Evolutionary conservation across 345 rosid species (phyloP).

Genomic region (Hirschfeldia incana): DNA sequence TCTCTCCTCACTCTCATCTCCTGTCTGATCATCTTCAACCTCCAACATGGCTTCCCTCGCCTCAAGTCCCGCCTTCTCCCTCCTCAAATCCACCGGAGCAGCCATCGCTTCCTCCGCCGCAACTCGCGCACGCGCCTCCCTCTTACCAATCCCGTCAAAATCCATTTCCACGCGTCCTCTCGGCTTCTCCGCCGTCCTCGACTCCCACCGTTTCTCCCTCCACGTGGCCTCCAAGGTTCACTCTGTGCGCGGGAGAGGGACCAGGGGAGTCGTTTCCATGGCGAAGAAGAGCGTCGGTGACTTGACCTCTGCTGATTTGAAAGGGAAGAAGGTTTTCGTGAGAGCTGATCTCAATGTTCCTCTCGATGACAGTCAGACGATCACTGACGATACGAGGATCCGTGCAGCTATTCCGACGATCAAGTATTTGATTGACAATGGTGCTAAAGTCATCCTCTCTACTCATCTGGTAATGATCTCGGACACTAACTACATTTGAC

Average conservation of each 20-base stretch:
- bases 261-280: constrained; percentile 62
- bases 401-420: constrained; percentile 94
- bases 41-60: constrained; percentile 66
- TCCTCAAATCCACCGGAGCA: constrained; percentile 51
- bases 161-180: constrained; percentile 44
- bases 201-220: constrained; percentile 45
- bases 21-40: not conserved
- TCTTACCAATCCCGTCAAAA: constrained; percentile 44
- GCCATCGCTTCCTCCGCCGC: constrained; percentile 21
- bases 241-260: constrained; percentile 38
- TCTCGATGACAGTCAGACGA: constrained; percentile 77
- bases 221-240: constrained; percentile 54
- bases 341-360: constrained; percentile 94
- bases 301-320: constrained; percentile 64
- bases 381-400: constrained; percentile 87
- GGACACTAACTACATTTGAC: not conserved
- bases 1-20: constrained; percentile 9
- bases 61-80: constrained; percentile 66
- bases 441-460: constrained; percentile 91
- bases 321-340: constrained; percentile 89
- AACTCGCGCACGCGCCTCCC: constrained; percentile 44
- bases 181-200: constrained; percentile 62
- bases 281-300: constrained; percentile 96
- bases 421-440: constrained; percentile 78
- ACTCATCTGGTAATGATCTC: constrained; percentile 72